Evolutionary conservation across 768 basidiomycete genomes (phyloP), one percentile per base, ranked within the genome.

Genomic region (Pulveroboletus sp.): DNA sequence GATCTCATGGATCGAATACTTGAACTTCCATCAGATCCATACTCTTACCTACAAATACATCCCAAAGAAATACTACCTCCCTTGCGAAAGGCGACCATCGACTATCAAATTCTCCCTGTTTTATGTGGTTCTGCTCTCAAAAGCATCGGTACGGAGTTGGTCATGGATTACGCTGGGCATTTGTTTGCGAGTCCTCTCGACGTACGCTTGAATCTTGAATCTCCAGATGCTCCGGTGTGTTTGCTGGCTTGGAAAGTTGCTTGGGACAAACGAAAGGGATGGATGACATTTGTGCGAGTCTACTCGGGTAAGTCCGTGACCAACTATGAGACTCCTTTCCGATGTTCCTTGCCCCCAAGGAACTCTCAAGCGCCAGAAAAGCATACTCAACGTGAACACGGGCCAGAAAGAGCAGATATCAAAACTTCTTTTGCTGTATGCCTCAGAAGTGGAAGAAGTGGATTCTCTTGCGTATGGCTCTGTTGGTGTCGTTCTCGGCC

Each of bases 231-330:
- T 0, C 80, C 82, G 1, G 60, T 87, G 20, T 81, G 78, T 31
- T 65, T 85, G 53, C 72, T 94, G 23, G 91, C 87, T 3, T 94
- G 92, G 91, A 94, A 94, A 63, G 91, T 94, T 19, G 75, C 73
- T 25, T 92, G 90, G 90, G 90, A 94, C 60, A 82, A 82, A 49
- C 79, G 71, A 48, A 78, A 77, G 57, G 91, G 91, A 20, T 94
- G 91, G 91, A 91, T 94, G 90, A 93, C 91, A 2, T 94, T 91
- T 62, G 85, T 94, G 33, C 76, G 91, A 21, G 80, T 94, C 17
- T 94, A 94, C 66, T 91, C 90, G 45, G 91, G 90, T 89, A 63
- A 52, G 73, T 65, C 5, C 29, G 27, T 34, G 25, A 24, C 13
- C 25, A 10, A 23, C 32, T 16, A 19, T 12, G 5, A 21, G 32